Base-by-base conservation (phyloP, 352 stramenopile genomes). In the Globisporangium heterothallicum region DNA sequence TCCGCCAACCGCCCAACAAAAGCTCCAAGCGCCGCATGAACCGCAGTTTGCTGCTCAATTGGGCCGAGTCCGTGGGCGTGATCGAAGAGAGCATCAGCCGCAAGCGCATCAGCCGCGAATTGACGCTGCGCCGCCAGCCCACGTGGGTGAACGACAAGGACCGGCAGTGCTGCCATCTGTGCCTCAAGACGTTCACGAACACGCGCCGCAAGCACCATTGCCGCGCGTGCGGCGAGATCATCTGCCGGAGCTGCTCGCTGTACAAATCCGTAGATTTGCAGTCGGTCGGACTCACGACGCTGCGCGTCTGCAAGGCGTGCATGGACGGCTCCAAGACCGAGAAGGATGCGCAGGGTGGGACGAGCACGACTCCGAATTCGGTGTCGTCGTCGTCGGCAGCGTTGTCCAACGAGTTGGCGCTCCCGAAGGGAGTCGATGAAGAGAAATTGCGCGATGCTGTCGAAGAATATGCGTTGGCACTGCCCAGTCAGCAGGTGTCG, bases 141-240 rank as follows among this genome's bases (percentile, higher is more conserved):
- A 85, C 72, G 50, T 92, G 82, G 82, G 82, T 92, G 25, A 77
- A 73, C 48, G 79, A 92, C 72, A 83, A 84, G 49, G 82, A 92
- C 55, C 79, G 82, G 44, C 72, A 78, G 42, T 92, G 82, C 61
- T 92, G 82, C 56, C 77, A 89, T 46, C 57, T 92, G 41, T 92
- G 82, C 38, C 64, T 92, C 18, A 90, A 89, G 68, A 87, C 75
- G 9, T 92, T 92, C 56, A 84, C 75, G 24, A 88, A 78, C 63
- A 89, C 79, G 44, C 63, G 82, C 4, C 75, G 82, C 22, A 84
- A 85, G 57, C 82, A 93, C 53, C 82, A 93, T 62, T 91, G 79
- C 59, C 76, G 82, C 18, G 76, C 74, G 0, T 93, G 82, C 38
- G 79, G 82, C n/a, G 82, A 93, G 64, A 84, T 93, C 53, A 93